phyloP scores from a whole-genome alignment of 176 grass and related monocot genomes.

The Pontederia crassipes region DNA sequence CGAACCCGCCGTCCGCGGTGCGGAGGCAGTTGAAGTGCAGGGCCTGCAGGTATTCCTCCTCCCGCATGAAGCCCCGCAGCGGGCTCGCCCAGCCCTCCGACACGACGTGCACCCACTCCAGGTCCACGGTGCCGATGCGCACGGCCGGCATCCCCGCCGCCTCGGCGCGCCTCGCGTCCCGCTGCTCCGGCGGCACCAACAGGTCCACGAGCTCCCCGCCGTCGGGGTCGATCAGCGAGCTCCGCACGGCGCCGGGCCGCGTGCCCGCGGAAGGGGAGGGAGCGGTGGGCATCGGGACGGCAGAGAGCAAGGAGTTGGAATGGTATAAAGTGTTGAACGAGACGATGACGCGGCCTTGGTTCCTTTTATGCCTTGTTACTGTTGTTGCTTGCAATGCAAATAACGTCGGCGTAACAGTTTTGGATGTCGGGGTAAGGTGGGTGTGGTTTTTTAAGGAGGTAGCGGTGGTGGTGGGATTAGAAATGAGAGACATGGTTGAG shows the following conservation, averaged over 20 bases:
- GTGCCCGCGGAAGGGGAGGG: neutral
- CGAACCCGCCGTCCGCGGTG: conserved; percentile 26
- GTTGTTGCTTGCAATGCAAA: too few relatives aligned
- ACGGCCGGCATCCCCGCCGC: conserved; percentile 35
- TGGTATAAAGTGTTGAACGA: conserved; percentile 1
- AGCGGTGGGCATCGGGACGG: neutral
- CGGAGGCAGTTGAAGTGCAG: conserved; percentile 86
- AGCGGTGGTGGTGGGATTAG: neutral
- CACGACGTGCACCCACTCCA: conserved; percentile 91
- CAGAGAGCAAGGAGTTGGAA: conserved; percentile 3
- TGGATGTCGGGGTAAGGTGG: neutral
- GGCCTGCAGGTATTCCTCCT: conserved; percentile 75
- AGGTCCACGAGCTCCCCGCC: conserved; percentile 63
- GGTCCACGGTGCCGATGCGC: conserved; percentile 35
- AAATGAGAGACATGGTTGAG: neutral
- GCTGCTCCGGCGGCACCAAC: conserved; percentile 20
- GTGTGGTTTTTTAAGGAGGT: neutral
- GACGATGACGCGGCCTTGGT: neutral
- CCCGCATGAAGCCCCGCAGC: conserved; percentile 83
- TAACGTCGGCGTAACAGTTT: neutral
- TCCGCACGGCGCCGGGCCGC: conserved; percentile 16
- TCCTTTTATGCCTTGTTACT: neutral
- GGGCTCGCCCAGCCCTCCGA: conserved; percentile 93
- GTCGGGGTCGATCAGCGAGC: conserved; percentile 91
- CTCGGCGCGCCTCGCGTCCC: conserved; percentile 34